phyloP scores from a whole-genome alignment of 345 rosid genomes.

The Turritis glabra region DNA sequence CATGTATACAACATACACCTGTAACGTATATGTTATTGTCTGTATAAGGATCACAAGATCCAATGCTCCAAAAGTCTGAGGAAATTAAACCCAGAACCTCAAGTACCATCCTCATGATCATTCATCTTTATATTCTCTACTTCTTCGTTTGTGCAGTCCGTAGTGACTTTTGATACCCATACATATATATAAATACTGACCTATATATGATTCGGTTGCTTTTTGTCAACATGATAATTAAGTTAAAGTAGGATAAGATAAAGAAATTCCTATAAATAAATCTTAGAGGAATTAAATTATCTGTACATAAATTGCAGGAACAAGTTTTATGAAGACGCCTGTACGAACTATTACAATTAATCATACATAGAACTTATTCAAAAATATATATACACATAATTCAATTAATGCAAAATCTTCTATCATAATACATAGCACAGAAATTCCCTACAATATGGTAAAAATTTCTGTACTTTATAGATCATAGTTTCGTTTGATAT shows the following conservation, averaged over 20 bases:
- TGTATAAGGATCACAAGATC: conserved; percentile 13
- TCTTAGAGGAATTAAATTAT: background rate
- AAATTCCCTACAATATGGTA: background rate
- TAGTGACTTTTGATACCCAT: conserved; percentile 16
- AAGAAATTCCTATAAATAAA: background rate
- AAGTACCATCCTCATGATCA: conserved; percentile 21
- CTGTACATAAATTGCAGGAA: background rate
- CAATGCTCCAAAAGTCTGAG: conserved; percentile 8
- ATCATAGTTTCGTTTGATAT: background rate
- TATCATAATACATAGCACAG: no score
- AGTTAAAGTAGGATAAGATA: background rate
- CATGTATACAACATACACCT: background rate
- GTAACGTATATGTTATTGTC: background rate
- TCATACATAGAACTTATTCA: background rate
- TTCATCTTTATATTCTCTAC: conserved; percentile 17
- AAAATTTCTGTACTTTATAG: background rate
- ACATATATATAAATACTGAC: background rate
- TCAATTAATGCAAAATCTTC: no score
- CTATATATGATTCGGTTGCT: background rate
- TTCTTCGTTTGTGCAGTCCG: background rate
- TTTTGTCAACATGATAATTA: background rate
- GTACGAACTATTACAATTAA: background rate
- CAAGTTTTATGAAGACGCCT: background rate
- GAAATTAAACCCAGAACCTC: conserved; percentile 10
- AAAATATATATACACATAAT: background rate